Evolutionary conservation across 106 monocot genomes (phyloP).

Genomic region (Posidonia australis): DNA sequence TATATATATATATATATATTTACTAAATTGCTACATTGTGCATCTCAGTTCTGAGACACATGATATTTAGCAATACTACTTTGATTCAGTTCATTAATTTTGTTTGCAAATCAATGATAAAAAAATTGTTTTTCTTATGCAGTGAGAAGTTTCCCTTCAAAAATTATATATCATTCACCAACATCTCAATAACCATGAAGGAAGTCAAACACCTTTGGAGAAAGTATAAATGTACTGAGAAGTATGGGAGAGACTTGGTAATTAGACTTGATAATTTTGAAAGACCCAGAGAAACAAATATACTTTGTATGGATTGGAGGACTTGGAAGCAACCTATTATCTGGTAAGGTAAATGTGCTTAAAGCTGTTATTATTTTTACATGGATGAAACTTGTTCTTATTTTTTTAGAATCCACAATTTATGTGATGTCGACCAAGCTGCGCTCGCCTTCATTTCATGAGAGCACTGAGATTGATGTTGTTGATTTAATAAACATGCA

Average conservation of each 20-base stretch:
- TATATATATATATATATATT: no score
- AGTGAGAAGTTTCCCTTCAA: conserved; percentile 85
- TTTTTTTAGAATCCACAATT: no score
- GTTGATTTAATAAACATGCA: no score
- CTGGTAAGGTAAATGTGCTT: conserved; percentile 36
- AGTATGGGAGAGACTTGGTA: conserved; percentile 41
- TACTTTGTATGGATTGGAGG: conserved; percentile 82
- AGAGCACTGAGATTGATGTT: no score
- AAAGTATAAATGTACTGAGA: conserved; percentile 63
- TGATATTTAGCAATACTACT: no score
- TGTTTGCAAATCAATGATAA: conserved; percentile 2
- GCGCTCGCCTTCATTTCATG: no score
- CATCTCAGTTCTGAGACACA: no score
- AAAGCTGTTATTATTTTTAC: neutral
- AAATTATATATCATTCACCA: conserved; percentile 73
- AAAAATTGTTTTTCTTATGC: conserved; percentile 13
- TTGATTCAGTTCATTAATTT: neutral
- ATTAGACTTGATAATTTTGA: conserved; percentile 78
- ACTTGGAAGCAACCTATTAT: conserved; percentile 85
- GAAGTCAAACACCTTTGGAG: conserved; percentile 97
- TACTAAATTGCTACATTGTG: no score
- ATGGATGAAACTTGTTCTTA: no score
- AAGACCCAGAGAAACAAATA: conserved; percentile 60
- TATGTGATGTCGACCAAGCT: no score
- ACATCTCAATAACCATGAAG: conserved; percentile 58